These are phyloP conservation scores for Globisporangium nagaii DNA, from an alignment of 352 stramenopile species.

Conservation along the genomic window DNA sequence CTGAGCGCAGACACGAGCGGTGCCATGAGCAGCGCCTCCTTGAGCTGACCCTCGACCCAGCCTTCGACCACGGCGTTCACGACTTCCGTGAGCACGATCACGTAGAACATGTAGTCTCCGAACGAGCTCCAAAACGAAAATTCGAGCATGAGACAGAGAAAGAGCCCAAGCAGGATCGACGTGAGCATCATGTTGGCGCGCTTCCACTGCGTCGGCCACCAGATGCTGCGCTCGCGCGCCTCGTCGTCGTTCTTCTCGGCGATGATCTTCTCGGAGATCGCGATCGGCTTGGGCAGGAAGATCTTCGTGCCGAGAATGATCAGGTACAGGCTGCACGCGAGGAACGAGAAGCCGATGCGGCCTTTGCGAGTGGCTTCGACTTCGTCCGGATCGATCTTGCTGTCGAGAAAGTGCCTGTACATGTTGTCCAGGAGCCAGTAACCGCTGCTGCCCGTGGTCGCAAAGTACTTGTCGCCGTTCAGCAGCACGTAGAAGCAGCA, in stretches of 20 bases:
- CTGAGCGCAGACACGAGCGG: conserved; percentile 88
- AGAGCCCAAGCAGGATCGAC: conserved; percentile 89
- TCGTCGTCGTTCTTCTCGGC: conserved; percentile 77
- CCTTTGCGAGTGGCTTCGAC: conserved; percentile 67
- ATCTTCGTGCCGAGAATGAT: conserved; percentile 81
- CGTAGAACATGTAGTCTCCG: conserved; percentile 94
- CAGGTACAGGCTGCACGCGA: conserved; percentile 87
- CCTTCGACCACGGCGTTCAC: conserved; percentile 83
- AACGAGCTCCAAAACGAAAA: conserved; percentile 96
- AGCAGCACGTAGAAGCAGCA: conserved; percentile 63
- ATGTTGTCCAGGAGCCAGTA: conserved; percentile 82
- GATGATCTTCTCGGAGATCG: conserved; percentile 87
- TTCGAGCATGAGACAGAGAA: conserved; percentile 93
- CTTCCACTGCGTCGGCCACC: conserved; percentile 93
- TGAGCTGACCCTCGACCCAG: conserved; percentile 88
- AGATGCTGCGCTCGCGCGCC: conserved; percentile 64
- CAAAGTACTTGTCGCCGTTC: conserved; percentile 48
- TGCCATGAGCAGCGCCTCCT: conserved; percentile 88
- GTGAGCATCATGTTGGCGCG: conserved; percentile 93
- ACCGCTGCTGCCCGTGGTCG: conserved; percentile 23
- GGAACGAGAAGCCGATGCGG: conserved; percentile 91
- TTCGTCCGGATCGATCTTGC: conserved; percentile 74
- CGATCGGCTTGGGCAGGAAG: conserved; percentile 90
- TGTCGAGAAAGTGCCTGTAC: conserved; percentile 84
- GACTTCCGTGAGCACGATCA: conserved; percentile 92